A percentile compares a stretch with the other conserved stretches of the same genome.
These are phyloP conservation scores for Glonium stellatum DNA, from an alignment of 495 filamentous ascomycete genomes.

Conservation along the genomic window DNA sequence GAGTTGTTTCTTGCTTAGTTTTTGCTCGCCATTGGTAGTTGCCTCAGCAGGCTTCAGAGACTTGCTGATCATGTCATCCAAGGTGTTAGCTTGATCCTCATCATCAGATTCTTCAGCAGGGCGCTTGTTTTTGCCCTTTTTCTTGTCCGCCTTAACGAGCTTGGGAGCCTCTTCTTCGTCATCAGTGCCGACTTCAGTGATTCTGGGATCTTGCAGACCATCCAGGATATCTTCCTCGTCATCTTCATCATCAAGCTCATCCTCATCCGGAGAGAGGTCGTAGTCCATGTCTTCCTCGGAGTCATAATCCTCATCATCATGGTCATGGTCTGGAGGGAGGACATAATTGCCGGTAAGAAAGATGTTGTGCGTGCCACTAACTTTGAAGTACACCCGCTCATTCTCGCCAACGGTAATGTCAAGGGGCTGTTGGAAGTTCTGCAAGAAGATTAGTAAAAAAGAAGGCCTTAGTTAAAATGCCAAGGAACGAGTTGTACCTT, in stretches of 20 bases:
- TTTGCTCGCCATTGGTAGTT: constrained; percentile 50
- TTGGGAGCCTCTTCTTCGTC: constrained; percentile 65
- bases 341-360: constrained; percentile 96
- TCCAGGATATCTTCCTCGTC: constrained; percentile 80
- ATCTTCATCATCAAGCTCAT: constrained; percentile 56
- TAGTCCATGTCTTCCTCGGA: constrained; percentile 52
- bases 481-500: constrained; percentile 45
- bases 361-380: constrained; percentile 80
- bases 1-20: constrained; percentile 88
- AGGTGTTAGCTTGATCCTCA: constrained; percentile 50
- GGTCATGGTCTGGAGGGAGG: constrained; percentile 47
- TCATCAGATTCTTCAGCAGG: constrained; percentile 54
- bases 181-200: constrained; percentile 79
- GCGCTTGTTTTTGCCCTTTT: constrained; percentile 67
- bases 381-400: constrained; percentile 85
- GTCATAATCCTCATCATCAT: constrained; percentile 49
- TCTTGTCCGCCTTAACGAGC: constrained; percentile 54
- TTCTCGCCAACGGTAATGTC: constrained; percentile 81
- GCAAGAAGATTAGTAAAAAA: constrained; percentile 30
- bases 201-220: constrained; percentile 66
- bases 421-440: constrained; percentile 94
- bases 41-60: constrained; percentile 42
- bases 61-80: constrained; percentile 74
- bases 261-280: constrained; percentile 73
- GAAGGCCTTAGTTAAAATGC: background rate